Evolutionary conservation across 495 filamentous ascomycete species (phyloP), one percentile per base, ranked within the genome.

Genomic region (Penicillium dipodomyicola): DNA sequence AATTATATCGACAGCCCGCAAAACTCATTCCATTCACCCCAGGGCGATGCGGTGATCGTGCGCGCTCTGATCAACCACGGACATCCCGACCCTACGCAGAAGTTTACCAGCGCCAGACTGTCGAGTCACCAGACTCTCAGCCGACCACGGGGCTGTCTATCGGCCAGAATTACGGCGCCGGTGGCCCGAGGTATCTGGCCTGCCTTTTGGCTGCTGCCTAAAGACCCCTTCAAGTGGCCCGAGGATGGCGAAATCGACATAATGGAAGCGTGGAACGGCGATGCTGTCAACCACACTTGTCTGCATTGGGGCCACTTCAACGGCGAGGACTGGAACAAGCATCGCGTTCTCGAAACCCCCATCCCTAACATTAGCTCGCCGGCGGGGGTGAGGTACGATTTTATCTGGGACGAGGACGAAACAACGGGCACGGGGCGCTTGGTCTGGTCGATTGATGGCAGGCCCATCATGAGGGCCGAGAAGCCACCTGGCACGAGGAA

Each of bases 191-290:
- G 65, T 55, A 68, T 68, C 57, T 68, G 65, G 65, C 65, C 65
- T 46, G 65, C 65, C 29, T 68, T 68, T 61, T 68, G 65, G 65
- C 60, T 68, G 65, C 65, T 68, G 59, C 65, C 65, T 61, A 65
- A 68, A 63, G 65, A 68, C 44, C 65, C 65, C 49, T 68, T 68
- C 58, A 63, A 65, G 60, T 68, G 65, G 65, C 65, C 65, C 25
- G 63, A 65, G 49, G 65, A 68, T 50, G 65, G 65, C n/a, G 65
- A 68, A 57, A 32, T 68, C 29, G 65, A 68, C 43, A 68, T 68
- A 12, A 65, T 65, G 63, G 65, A 68, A 51, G 60, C 57, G 25
- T 68, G 65, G 65, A 68, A 68, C 27, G 52, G 65, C 46, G 60
- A 68, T 63, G 63, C 63, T 52, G 52, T 65, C 41, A 68, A 68